phyloP scores from a whole-genome alignment of 352 stramenopile genomes.

The Globisporangium uncinulatum region DNA sequence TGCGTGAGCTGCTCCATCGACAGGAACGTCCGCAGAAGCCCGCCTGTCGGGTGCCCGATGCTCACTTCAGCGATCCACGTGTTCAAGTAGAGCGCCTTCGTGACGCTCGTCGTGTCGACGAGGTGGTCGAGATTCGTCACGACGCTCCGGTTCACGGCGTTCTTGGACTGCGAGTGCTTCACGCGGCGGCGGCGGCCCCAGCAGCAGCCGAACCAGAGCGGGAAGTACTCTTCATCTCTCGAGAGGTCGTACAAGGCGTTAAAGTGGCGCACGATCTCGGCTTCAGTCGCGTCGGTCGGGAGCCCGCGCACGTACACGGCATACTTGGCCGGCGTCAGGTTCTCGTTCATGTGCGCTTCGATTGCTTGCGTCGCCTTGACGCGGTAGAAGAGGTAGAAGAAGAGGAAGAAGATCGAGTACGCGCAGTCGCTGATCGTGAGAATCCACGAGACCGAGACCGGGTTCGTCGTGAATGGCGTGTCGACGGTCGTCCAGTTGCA shows the following conservation, averaged over 20 bases:
- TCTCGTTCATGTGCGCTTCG: slow-evolving; percentile 62
- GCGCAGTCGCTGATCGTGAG: slow-evolving; percentile 52
- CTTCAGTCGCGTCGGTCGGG: slow-evolving; percentile 50
- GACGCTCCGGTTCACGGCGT: slow-evolving; percentile 35
- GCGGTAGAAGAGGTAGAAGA: slow-evolving; percentile 59
- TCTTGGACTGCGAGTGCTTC: slow-evolving; percentile 1
- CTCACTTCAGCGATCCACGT: slow-evolving; percentile 88
- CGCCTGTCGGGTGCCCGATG: slow-evolving; percentile 68
- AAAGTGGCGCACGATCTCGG: slow-evolving; percentile 74
- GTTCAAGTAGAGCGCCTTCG: slow-evolving; percentile 59
- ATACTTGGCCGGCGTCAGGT: slow-evolving; percentile 79
- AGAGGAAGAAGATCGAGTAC: slow-evolving; percentile 65
- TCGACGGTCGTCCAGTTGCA: slow-evolving; percentile 60
- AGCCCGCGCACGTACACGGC: slow-evolving; percentile 71
- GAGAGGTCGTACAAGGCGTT: slow-evolving; percentile 67
- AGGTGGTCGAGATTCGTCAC: slow-evolving; percentile 72
- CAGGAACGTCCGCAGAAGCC: slow-evolving; percentile 64
- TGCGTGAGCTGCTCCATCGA: slow-evolving; percentile 64
- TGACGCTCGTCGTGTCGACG: slow-evolving; percentile 26
- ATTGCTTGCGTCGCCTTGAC: slow-evolving; percentile 38
- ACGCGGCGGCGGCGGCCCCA: slow-evolving; percentile 28
- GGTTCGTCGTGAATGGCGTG: slow-evolving; percentile 61
- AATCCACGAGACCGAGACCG: slow-evolving; percentile 62
- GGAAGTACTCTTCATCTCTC: slow-evolving; percentile 51
- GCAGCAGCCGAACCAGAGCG: slow-evolving; percentile 59